Conservation (phyloP, 805 yeast genomes). For the Wickerhamiella domercqiae region DNA sequence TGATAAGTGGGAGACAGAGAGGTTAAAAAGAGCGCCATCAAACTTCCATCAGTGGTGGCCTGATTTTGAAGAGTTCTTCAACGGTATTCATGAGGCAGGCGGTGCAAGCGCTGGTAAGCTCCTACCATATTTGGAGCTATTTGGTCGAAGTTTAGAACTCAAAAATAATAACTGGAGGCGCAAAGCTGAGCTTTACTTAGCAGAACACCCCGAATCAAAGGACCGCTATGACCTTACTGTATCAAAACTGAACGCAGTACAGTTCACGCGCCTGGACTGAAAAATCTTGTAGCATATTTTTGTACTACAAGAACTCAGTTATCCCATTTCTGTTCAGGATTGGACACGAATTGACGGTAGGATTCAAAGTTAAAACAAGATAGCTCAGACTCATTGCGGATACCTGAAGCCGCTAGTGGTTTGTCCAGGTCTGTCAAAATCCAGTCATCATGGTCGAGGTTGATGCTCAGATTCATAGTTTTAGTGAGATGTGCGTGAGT, state of each 20-base stretch:
- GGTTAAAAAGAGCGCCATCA: background rate
- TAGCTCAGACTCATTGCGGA: slow-evolving; percentile 74
- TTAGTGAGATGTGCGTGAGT: slow-evolving; percentile 92
- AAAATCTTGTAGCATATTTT: background rate
- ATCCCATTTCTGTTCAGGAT: slow-evolving; percentile 87
- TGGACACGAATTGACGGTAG: slow-evolving; percentile 51
- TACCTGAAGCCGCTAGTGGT: slow-evolving; percentile 36
- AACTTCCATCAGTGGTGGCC: slow-evolving; percentile 13
- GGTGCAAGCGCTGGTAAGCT: slow-evolving; percentile 1
- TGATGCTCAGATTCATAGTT: slow-evolving; percentile 81
- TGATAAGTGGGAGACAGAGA: slow-evolving; percentile 9
- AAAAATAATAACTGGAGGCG: slow-evolving; percentile 3
- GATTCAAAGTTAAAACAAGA: slow-evolving; percentile 60
- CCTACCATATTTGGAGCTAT: background rate
- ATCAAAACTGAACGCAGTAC: background rate
- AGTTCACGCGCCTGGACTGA: background rate
- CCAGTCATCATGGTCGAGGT: slow-evolving; percentile 77
- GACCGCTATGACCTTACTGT: slow-evolving; percentile 2
- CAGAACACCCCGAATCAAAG: slow-evolving; percentile 4
- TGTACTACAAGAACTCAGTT: background rate
- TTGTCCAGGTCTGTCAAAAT: slow-evolving; percentile 32
- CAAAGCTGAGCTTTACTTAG: background rate
- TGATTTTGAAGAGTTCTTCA: slow-evolving; percentile 8
- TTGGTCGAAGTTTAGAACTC: slow-evolving; percentile 2
- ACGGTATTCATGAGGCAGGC: slow-evolving; percentile 7